A percentile compares a stretch with the other conserved stretches of the same genome.
These are phyloP conservation scores for Cunninghamia lanceolata DNA, from an alignment of 75 land plant genomes.

Conservation along the genomic window DNA sequence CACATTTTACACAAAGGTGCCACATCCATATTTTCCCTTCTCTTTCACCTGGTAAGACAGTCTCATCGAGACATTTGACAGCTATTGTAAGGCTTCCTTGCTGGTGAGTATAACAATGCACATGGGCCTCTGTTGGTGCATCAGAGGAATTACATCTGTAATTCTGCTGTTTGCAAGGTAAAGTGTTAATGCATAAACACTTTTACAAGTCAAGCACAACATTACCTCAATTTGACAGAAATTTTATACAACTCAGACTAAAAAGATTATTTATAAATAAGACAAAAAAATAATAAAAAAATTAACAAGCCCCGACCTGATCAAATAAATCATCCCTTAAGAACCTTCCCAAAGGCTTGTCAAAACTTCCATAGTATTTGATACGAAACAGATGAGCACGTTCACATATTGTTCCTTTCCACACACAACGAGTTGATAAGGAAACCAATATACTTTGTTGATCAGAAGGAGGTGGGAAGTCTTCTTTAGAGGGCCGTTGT, in stretches of 20 bases:
- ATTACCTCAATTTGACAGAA: not conserved
- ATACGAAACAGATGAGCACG: slow-evolving; percentile 75
- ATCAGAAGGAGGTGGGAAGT: slow-evolving; percentile 76
- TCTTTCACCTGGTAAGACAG: slow-evolving; percentile 66
- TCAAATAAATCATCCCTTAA: slow-evolving; percentile 78
- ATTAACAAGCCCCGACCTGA: slow-evolving; percentile 29
- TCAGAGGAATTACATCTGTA: slow-evolving; percentile 69
- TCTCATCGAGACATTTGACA: slow-evolving; percentile 54
- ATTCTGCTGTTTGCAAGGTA: slow-evolving; percentile 17
- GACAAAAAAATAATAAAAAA: not conserved
- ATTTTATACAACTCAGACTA: not conserved
- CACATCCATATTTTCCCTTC: slow-evolving; percentile 99
- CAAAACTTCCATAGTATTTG: slow-evolving; percentile 85
- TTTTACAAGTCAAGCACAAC: not conserved
- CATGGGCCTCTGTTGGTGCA: slow-evolving; percentile 83
- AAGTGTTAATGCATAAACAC: not conserved
- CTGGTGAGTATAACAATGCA: slow-evolving; percentile 83
- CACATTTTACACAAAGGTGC: slow-evolving; percentile 90
- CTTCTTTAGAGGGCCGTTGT: slow-evolving; percentile 36
- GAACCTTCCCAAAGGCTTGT: slow-evolving; percentile 85
- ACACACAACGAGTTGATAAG: slow-evolving; percentile 72
- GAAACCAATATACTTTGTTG: slow-evolving; percentile 89
- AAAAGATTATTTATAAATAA: not conserved
- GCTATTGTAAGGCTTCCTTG: slow-evolving; percentile 90
- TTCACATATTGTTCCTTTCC: slow-evolving; percentile 86